Evolutionary conservation across 306 rosid species (phyloP), one percentile per base, ranked within the genome.

Genomic region (Alnus rubra): DNA sequence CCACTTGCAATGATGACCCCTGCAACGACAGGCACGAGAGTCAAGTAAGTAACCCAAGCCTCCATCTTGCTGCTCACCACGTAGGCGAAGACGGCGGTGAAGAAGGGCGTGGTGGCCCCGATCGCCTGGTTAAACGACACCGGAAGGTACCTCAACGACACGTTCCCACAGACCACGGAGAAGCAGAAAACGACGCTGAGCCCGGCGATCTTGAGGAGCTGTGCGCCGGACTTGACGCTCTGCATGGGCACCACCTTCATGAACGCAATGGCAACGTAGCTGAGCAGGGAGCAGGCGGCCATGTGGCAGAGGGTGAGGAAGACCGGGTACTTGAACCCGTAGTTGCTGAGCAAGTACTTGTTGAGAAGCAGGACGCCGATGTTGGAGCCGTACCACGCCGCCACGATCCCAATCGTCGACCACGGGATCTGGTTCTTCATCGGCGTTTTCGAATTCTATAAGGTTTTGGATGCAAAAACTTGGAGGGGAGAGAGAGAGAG

Each of bases 291-390:
- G 49, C 99, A 96, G 1, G 99, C 99, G 0, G 97, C 93, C 99
- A 96, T 96, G 76, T 96, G 99, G 72, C 99, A 96, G 98, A 96
- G 93, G 89, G 99, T 96, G 63, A 96, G 88, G 85, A 96, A 96
- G 74, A 96, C 93, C 71, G 99, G 99, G 86, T 96, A 96, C 88
- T 91, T 96, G 93, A 96, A 96, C 4, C 99, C 99, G 37, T 96
- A 96, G 86, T 93, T 96, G 84, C 93, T 88, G 2, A 96, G 92
- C 65, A 96, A 88, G 82, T 96, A 96, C 89, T 96, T 96, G 93
- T 96, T 96, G 35, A 96, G 83, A 96, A 78, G 1, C 45, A 96
- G 84, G 0, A 96, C 99, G 11, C 98, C 99, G 86, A 96, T 96
- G 97, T 96, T 96, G 84, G 98, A 93, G 1, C 90, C 81, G 86